phyloP scores from a whole-genome alignment of 1,139 yeast genomes.

The Lodderomyces pseudojiufengensis region DNA sequence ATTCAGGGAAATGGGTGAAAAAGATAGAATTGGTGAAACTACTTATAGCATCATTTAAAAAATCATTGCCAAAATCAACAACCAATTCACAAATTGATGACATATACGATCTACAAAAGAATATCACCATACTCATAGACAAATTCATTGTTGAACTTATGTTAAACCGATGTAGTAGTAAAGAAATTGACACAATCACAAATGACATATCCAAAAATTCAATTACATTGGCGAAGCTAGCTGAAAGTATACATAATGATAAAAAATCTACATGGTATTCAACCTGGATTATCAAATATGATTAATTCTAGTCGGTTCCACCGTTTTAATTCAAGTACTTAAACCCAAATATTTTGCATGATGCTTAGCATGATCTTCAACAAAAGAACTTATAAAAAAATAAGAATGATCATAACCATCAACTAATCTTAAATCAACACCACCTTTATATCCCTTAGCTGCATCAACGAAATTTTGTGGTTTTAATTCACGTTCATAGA shows the following conservation, averaged over 20 bases:
- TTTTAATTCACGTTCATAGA: slow-evolving; percentile 66
- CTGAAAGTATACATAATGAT: slow-evolving; percentile 37
- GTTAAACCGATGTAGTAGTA: slow-evolving; percentile 38
- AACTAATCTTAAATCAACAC: slow-evolving; percentile 58
- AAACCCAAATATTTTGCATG: slow-evolving; percentile 80
- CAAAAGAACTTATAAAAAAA: slow-evolving; percentile 78
- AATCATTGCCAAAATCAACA: slow-evolving; percentile 46
- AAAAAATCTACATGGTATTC: slow-evolving; percentile 49
- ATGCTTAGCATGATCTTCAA: slow-evolving; percentile 78
- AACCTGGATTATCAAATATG: slow-evolving; percentile 46
- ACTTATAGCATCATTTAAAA: slow-evolving; percentile 50
- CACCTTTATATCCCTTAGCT: slow-evolving; percentile 55
- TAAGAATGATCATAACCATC: slow-evolving; percentile 92
- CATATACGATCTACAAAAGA: slow-evolving; percentile 29
- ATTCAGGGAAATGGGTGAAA: slow-evolving; percentile 45
- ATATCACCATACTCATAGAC: slow-evolving; percentile 38
- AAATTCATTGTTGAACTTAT: slow-evolving; percentile 46
- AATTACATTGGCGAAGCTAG: slow-evolving; percentile 28
- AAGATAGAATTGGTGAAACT: slow-evolving; percentile 55
- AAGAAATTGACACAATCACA: slow-evolving; percentile 24
- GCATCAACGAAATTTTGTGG: slow-evolving; percentile 75
- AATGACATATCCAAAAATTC: slow-evolving; percentile 26
- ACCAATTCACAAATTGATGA: slow-evolving; percentile 34
- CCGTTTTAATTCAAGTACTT: slow-evolving; percentile 11
- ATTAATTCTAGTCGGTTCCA: slow-evolving; percentile 13